phyloP scores from a whole-genome alignment of 2,329 filamentous ascomycete genomes.

The Phaeosphaeriaceae sp. region DNA sequence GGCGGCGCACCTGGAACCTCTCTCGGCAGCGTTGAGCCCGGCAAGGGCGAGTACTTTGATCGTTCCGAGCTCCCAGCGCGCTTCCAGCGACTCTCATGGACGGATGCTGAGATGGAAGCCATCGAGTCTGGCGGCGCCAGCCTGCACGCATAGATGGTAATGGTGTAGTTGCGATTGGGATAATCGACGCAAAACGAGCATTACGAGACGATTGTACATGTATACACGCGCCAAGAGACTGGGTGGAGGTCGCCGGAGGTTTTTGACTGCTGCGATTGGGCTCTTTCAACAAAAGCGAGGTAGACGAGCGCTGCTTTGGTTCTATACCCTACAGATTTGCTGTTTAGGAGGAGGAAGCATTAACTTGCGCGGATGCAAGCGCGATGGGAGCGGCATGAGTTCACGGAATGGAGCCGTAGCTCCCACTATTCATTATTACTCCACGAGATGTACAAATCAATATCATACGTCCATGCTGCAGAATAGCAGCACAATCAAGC shows the following conservation, averaged over 20 bases:
- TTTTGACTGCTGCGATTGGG: constrained; percentile 1
- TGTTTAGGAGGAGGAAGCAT: constrained; percentile 22
- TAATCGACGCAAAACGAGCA: constrained; percentile 19
- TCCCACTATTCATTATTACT: constrained; percentile 9
- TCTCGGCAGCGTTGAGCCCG: constrained; percentile 75
- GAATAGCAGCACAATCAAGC: background rate
- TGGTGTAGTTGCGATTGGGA: constrained; percentile 2
- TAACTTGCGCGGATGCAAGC: constrained; percentile 9
- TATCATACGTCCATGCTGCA: background rate
- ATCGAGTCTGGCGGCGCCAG: constrained; percentile 92
- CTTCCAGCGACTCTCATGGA: constrained; percentile 79
- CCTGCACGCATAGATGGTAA: constrained; percentile 56
- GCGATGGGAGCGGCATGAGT: constrained; percentile 7
- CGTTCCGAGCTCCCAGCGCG: constrained; percentile 83
- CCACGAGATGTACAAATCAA: constrained; percentile 2
- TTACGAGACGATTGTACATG: constrained; percentile 27
- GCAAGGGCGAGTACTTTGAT: constrained; percentile 83
- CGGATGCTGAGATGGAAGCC: constrained; percentile 87
- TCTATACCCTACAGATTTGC: constrained; percentile 40
- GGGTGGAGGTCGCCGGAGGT: constrained; percentile 13
- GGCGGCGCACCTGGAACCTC: constrained; percentile 72
- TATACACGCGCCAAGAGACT: constrained; percentile 20
- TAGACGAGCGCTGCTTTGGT: constrained; percentile 27
- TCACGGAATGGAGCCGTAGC: background rate
- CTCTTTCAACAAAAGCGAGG: constrained; percentile 24